Percentiles rank a stretch among this genome's conserved stretches.
Evolutionary conservation across 2,329 filamentous ascomycete species (phyloP).

Genomic region (Fusarium coicis): DNA sequence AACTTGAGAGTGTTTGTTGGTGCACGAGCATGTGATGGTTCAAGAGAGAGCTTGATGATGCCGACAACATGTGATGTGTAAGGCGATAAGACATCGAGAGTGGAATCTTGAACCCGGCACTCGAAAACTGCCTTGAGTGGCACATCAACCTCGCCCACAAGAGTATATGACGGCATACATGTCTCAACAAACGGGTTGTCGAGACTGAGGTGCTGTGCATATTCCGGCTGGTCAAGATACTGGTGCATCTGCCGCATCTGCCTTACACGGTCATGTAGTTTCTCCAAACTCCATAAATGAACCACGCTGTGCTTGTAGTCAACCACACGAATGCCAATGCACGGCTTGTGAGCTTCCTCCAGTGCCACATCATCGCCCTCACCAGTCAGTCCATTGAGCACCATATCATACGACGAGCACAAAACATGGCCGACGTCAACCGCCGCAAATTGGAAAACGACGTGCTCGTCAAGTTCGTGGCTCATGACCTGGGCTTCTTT

Average conservation of each 20-base stretch:
- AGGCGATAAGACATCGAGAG: constrained; percentile 88
- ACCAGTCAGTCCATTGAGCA: constrained; percentile 87
- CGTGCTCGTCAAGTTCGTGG: constrained; percentile 91
- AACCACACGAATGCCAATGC: constrained; percentile 87
- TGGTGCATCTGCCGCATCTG: constrained; percentile 98
- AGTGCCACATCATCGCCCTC: constrained; percentile 87
- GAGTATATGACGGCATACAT: constrained; percentile 90
- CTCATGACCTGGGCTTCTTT: constrained; percentile 99
- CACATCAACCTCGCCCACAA: constrained; percentile 92
- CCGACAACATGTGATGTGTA: constrained; percentile 92
- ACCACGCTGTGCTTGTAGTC: constrained; percentile 89
- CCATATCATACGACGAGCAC: constrained; percentile 95
- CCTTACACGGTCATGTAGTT: constrained; percentile 85
- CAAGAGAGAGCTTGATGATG: constrained; percentile 88
- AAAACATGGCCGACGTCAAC: constrained; percentile 88
- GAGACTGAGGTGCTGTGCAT: constrained; percentile 89
- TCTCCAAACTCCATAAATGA: constrained; percentile 94
- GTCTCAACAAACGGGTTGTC: constrained; percentile 93
- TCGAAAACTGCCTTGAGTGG: constrained; percentile 94
- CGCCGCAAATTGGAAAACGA: constrained; percentile 94
- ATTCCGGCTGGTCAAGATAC: constrained; percentile 94
- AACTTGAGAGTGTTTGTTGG: constrained; percentile 95
- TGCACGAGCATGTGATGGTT: constrained; percentile 92
- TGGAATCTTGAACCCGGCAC: constrained; percentile 92
- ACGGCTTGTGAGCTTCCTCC: constrained; percentile 86